Base-by-base conservation (phyloP, 768 basidiomycete genomes). In the Suillus clintonianus region DNA sequence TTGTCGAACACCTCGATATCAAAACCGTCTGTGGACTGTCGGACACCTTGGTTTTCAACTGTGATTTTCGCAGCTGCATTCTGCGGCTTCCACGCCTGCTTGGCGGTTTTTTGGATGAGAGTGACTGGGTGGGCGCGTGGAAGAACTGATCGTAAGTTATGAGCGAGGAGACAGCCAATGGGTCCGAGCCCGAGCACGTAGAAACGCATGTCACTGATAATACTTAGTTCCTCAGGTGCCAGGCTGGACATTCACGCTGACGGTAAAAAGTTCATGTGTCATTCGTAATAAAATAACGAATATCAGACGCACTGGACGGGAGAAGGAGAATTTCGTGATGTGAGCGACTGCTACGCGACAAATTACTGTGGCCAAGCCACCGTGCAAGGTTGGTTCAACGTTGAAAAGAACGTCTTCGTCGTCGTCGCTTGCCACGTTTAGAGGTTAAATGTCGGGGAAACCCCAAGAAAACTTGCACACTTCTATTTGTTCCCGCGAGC, bases 121-220 rank as follows among this genome's bases (percentile, higher is more conserved):
- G 86, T 84, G 70, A 97, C 80, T 48, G 83, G 72, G 68, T 87
- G 81, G 17, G 76, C 68, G 34, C 73, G 64, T 22, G 86, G 81
- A 58, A 92, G 79, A 60, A 80, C 75, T 57, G 81, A 81, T 45
- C 92, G 89, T 45, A 98, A 85, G 73, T 96, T 85, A 74, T 90
- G 86, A 17, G 95, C 84, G 67, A 98, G 66, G 63, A 98, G 86
- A 34, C 87, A 86, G 61, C 96, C 96, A 65, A 97, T 85, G 50
- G 94, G 83, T 56, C 94, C 94, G 47, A 94, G 76, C 68, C 95
- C 94, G 66, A 92, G 82, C 66, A 92, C 71, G 79, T 92, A 89
- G 72, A 90, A 83, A 65, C 83, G 88, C 90, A 93, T 91, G 65
- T 64, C 66, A 55, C 53, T 47, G 62, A 63, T 66, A 63, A 17